These are phyloP conservation scores for Glycyrrhiza uralensis DNA, from an alignment of 306 rosid genomes.

Conservation along the genomic window DNA sequence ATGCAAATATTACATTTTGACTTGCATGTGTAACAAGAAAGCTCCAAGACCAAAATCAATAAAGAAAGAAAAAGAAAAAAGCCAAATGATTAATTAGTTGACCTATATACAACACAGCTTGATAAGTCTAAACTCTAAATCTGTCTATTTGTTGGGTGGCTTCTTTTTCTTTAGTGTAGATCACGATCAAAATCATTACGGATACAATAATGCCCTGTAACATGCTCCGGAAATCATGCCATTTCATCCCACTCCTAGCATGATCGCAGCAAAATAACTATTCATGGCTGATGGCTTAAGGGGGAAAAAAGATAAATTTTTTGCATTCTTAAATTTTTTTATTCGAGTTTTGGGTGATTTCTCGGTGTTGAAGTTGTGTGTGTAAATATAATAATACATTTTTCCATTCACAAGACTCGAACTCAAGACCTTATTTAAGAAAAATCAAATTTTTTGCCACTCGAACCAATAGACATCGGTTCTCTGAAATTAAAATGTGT, in stretches of 20 bases:
- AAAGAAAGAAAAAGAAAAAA: neutral
- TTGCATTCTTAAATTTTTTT: no score
- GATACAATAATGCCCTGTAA: slow-evolving; percentile 38
- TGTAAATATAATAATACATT: no score
- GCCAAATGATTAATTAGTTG: slow-evolving; percentile 49
- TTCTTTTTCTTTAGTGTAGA: slow-evolving; percentile 27
- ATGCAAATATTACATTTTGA: slow-evolving; percentile 2
- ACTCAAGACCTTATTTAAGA: no score
- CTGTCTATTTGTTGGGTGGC: slow-evolving; percentile 35
- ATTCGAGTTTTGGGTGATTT: no score
- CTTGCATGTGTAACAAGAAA: neutral
- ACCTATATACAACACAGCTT: slow-evolving; percentile 33
- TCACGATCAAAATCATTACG: slow-evolving; percentile 35
- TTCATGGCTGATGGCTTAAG: neutral
- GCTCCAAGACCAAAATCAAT: neutral
- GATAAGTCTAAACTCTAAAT: slow-evolving; percentile 34
- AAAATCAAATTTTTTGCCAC: no score
- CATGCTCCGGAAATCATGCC: slow-evolving; percentile 26
- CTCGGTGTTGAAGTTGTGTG: no score
- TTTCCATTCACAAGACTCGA: no score
- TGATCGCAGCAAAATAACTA: slow-evolving; percentile 16
- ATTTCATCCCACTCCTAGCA: slow-evolving; percentile 47
- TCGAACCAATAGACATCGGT: no score
- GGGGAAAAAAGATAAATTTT: no score
- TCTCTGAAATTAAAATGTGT: neutral